Base-by-base conservation (phyloP, 2,329 filamentous ascomycete species). In the Venturiaceae sp. region DNA sequence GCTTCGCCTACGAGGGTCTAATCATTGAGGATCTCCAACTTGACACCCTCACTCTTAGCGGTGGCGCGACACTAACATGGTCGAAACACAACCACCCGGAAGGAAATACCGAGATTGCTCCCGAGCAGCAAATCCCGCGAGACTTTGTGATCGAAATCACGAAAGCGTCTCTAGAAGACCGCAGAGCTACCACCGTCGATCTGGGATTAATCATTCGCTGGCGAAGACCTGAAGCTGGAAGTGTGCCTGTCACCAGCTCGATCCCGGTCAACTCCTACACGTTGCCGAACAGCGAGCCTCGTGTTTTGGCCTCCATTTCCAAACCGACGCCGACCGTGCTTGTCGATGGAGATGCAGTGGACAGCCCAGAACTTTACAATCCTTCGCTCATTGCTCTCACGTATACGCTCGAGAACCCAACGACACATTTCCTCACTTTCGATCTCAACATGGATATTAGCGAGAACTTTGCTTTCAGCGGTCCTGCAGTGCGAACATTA, bases 351-450 rank as follows among this genome's bases (percentile, higher is more conserved):
- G 54, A 46, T 53, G 6, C 36, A 57, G 23, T 55, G 39, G 9
- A 56, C n/a, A 14, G 23, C n/a, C 16, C 34, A 16, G 28, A 58
- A 5, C 11, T 14, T 19, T 21, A 23, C 60, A 14, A 62, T 61
- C 16, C 60, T 71, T 23, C 58, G 14, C 53, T 44, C 30, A 58
- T 71, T 16, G 62, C 73, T 11, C 72, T 85, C 39, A 73, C 80
- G 60, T 87, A 87, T 68, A 90, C 84, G 3, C 84, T 99, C 59
- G 94, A 99, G 73, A 99, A 99, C 69, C 88, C 92, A 0, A 96
- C 92, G 0, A 87, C 85, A 69, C 94, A 99, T 71, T 95, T 96
- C 72, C 81, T 99, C 54, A 96, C 92, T 0, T 99, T 99, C 73
- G 91, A 89, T 32, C 72, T 97, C 53, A 84, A 80, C 28, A 95